Conservation (phyloP, 2,329 filamentous ascomycete genomes). For the Cadophora sp. region DNA sequence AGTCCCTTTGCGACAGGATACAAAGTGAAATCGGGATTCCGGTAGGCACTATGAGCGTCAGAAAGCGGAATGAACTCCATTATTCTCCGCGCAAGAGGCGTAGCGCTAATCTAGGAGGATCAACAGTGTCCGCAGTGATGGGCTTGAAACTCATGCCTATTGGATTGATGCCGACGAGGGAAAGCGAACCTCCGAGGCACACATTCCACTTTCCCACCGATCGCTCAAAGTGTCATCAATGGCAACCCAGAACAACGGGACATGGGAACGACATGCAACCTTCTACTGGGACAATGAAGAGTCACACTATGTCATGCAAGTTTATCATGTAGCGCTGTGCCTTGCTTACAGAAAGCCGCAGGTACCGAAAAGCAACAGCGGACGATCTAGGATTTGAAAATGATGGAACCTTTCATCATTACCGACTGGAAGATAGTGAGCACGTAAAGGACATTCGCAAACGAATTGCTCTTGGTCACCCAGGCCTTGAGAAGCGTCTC, state of each 20-base stretch:
- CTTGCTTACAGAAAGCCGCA: background rate
- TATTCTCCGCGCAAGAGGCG: no score
- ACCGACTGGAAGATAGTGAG: conserved; percentile 6
- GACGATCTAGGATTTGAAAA: conserved; percentile 11
- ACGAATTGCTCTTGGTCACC: conserved; percentile 1
- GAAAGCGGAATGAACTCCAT: no score
- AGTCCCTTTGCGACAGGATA: background rate
- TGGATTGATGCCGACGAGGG: background rate
- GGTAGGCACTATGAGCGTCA: background rate
- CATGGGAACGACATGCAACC: conserved; percentile 7
- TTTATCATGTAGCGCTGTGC: no score
- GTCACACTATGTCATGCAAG: conserved; percentile 6
- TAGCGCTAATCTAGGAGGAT: no score
- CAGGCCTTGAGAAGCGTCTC: conserved; percentile 7
- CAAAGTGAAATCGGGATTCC: conserved; percentile 8
- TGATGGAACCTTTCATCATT: conserved; percentile 13
- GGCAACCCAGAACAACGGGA: conserved; percentile 1
- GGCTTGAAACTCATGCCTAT: conserved; percentile 2
- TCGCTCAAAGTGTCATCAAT: conserved; percentile 5
- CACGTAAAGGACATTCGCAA: conserved; percentile 1
- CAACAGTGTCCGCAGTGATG: background rate
- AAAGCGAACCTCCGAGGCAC: background rate
- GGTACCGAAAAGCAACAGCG: conserved; percentile 4
- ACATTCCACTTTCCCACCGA: background rate
- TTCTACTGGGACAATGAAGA: conserved; percentile 1